A percentile compares a stretch with the other conserved stretches of the same genome.
These are phyloP conservation scores for Microstroma glucosiphilum DNA, from an alignment of 1,284 basidiomycete species.

Conservation along the genomic window DNA sequence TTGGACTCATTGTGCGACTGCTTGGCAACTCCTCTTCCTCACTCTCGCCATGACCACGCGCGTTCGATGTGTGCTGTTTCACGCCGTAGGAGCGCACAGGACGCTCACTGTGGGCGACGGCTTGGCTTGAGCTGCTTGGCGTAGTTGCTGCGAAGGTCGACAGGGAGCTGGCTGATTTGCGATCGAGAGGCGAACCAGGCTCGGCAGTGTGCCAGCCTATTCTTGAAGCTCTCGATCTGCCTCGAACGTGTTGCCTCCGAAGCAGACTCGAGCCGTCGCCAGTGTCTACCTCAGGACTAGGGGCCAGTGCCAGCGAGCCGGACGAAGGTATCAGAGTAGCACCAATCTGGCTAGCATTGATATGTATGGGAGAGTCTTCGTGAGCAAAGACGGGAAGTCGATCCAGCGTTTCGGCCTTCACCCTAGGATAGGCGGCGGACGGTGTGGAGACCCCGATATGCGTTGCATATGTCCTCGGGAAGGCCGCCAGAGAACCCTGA, in stretches of 20 bases:
- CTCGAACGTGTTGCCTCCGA: constrained; percentile 8
- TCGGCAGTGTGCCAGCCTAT: constrained; percentile 34
- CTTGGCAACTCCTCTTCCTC: too few species aligned
- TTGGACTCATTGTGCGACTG: neutral
- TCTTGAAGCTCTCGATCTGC: constrained; percentile 29
- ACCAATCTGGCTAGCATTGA: neutral
- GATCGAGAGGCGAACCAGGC: constrained; percentile 37
- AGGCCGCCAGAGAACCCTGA: neutral
- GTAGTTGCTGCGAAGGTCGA: neutral
- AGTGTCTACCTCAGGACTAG: constrained; percentile 28
- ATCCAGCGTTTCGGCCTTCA: too few species aligned
- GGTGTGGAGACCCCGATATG: constrained; percentile 1
- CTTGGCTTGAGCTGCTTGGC: neutral
- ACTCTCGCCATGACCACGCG: neutral
- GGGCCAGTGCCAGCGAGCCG: constrained; percentile 26
- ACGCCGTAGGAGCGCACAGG: neutral
- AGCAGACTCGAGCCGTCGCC: constrained; percentile 6
- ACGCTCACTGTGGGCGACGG: neutral
- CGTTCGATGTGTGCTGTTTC: neutral
- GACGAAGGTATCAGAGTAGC: neutral
- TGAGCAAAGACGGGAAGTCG: constrained; percentile 7
- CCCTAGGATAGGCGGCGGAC: neutral
- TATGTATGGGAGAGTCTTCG: neutral
- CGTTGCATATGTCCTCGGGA: neutral
- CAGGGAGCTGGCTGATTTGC: constrained; percentile 18